phyloP scores from a whole-genome alignment of 2,329 filamentous ascomycete species.

The Raffaelea deltoideospora region DNA sequence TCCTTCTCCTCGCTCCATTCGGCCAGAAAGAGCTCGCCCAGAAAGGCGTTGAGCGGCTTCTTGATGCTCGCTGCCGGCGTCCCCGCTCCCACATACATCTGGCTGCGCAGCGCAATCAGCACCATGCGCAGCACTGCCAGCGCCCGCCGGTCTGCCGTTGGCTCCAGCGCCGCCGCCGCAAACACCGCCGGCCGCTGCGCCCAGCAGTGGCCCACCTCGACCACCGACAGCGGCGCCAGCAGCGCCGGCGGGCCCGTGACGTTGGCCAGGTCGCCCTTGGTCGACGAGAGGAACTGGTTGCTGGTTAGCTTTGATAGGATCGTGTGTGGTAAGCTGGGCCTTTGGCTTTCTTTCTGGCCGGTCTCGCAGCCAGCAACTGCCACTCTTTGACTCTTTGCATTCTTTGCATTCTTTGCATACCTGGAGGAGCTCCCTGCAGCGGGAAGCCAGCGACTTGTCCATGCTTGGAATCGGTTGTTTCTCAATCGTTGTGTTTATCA shows the following conservation, averaged over 20 bases:
- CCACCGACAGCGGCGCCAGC: conserved; percentile 31
- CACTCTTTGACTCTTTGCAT: no score
- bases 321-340: no score
- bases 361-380: no score
- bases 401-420: no score
- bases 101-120: conserved; percentile 27
- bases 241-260: conserved; percentile 35
- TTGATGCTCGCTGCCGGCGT: conserved; percentile 31
- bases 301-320: no score
- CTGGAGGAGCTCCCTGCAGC: conserved; percentile 17
- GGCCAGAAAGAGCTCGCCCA: conserved; percentile 34
- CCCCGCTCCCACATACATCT: conserved; percentile 32
- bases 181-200: conserved; percentile 31
- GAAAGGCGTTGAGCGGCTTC: conserved; percentile 37
- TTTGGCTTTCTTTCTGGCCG: no score
- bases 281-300: conserved; percentile 17
- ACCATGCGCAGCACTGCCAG: conserved; percentile 31
- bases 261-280: conserved; percentile 35
- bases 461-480: no score
- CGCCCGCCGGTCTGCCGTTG: conserved; percentile 25
- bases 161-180: conserved; percentile 28
- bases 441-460: conserved; percentile 14
- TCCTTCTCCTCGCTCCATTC: conserved; percentile 14
- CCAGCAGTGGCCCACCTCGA: conserved; percentile 36
- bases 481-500: conserved; percentile 9